Percentiles rank a stretch among this genome's conserved stretches.
These are phyloP conservation scores for Mortierella sp. DNA, from an alignment of 371 early-diverging fungal genomes.

Conservation along the genomic window DNA sequence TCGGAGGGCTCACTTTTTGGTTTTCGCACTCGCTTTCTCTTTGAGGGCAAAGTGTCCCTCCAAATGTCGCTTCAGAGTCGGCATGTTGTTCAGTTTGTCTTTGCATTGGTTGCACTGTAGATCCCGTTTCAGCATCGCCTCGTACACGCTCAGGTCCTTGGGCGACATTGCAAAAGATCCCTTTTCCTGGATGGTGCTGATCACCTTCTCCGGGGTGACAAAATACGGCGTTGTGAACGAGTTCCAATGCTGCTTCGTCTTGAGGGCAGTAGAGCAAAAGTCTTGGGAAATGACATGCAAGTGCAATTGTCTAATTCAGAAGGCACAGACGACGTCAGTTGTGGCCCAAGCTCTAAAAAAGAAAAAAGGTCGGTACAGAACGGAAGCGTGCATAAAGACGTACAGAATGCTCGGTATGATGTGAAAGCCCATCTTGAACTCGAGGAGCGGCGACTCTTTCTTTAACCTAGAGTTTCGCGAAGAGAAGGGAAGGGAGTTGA, in stretches of 20 bases:
- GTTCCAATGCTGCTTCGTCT: constrained; percentile 70
- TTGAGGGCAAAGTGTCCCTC: constrained; percentile 11
- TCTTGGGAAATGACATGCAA: constrained; percentile 72
- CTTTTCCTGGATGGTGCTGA: constrained; percentile 34
- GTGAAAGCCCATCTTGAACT: constrained; percentile 70
- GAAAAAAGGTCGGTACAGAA: background rate
- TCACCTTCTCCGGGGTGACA: constrained; percentile 39
- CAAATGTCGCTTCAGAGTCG: constrained; percentile 19
- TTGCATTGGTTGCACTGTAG: constrained; percentile 28
- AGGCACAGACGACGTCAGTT: background rate
- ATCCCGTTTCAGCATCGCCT: constrained; percentile 1
- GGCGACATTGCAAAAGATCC: constrained; percentile 28
- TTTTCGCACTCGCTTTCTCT: background rate
- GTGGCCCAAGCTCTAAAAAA: background rate
- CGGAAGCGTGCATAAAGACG: background rate
- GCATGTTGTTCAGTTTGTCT: constrained; percentile 10
- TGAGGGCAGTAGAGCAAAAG: constrained; percentile 58
- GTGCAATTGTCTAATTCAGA: constrained; percentile 61
- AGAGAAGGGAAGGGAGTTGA: background rate
- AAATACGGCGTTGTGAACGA: constrained; percentile 70
- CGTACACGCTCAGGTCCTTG: background rate
- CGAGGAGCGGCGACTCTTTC: constrained; percentile 22
- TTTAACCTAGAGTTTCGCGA: constrained; percentile 8
- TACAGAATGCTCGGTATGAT: constrained; percentile 66
- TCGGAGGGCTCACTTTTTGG: no score